Evolutionary conservation across 371 early-diverging fungal species (phyloP).

Genomic region (Rhizopus stolonifer): DNA sequence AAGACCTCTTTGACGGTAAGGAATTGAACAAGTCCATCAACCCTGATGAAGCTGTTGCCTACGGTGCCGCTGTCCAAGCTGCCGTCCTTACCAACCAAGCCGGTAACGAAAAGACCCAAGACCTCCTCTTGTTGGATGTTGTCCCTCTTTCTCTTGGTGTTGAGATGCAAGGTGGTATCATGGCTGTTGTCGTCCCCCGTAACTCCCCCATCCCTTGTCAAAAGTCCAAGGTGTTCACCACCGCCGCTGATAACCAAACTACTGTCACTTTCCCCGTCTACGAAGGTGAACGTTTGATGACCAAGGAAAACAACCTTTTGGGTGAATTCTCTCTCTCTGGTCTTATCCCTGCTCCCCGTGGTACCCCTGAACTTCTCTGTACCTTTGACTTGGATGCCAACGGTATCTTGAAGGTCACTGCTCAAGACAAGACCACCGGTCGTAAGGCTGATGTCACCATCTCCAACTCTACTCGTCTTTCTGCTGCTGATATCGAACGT

Average conservation of each 20-base stretch:
- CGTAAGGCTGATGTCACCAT: constrained; percentile 76
- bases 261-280: constrained; percentile 85
- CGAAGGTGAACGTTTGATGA: constrained; percentile 85
- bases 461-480: constrained; percentile 88
- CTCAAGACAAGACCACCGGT: constrained; percentile 89
- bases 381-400: constrained; percentile 94
- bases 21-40: constrained; percentile 85
- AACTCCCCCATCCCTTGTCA: constrained; percentile 87
- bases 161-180: constrained; percentile 85
- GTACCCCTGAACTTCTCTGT: constrained; percentile 89
- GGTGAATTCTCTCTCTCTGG: constrained; percentile 85
- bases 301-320: constrained; percentile 86
- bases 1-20: constrained; percentile 91
- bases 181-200: constrained; percentile 70
- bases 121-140: constrained; percentile 79
- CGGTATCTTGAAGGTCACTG: no score
- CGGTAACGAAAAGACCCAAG: constrained; percentile 60
- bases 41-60: no score
- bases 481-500: constrained; percentile 86
- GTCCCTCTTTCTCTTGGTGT: no score
- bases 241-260: constrained; percentile 89
- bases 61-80: constrained; percentile 94
- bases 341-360: constrained; percentile 87
- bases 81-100: constrained; percentile 81
- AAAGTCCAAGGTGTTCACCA: constrained; percentile 86